phyloP scores from a whole-genome alignment of 768 basidiomycete genomes.

The Suillus spraguei region DNA sequence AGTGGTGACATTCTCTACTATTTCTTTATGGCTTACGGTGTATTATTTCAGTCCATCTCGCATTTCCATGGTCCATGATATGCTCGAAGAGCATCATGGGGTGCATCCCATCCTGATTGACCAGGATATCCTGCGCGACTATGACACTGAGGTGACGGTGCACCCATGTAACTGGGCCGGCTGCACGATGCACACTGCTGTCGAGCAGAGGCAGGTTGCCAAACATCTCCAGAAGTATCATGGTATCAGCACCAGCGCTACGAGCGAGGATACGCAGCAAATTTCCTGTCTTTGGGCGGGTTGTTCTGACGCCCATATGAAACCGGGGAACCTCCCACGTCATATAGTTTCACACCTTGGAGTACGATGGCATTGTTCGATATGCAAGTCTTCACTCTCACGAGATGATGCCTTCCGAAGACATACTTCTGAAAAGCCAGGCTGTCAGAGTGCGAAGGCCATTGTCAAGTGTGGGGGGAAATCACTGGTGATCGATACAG shows the following conservation, averaged over 20 bases:
- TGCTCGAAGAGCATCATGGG: neutral
- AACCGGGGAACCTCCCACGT: neutral
- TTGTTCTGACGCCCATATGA: neutral
- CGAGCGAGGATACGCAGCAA: neutral
- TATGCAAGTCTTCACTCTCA: neutral
- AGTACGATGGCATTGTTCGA: neutral
- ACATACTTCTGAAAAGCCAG: neutral
- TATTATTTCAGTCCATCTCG: neutral
- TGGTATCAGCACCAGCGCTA: neutral
- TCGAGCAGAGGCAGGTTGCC: neutral
- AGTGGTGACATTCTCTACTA: neutral
- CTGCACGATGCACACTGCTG: neutral
- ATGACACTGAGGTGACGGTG: neutral
- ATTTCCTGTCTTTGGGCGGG: neutral
- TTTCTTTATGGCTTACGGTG: neutral
- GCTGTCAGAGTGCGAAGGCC: neutral
- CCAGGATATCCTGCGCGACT: neutral
- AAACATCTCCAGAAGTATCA: neutral
- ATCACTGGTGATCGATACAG: neutral
- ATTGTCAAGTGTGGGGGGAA: neutral
- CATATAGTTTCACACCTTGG: neutral
- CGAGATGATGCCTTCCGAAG: conserved; percentile 5
- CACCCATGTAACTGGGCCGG: neutral
- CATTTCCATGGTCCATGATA: neutral
- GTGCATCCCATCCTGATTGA: neutral